Conservation (phyloP, 371 early-diverging fungal species). For the Mortierella sp. region DNA sequence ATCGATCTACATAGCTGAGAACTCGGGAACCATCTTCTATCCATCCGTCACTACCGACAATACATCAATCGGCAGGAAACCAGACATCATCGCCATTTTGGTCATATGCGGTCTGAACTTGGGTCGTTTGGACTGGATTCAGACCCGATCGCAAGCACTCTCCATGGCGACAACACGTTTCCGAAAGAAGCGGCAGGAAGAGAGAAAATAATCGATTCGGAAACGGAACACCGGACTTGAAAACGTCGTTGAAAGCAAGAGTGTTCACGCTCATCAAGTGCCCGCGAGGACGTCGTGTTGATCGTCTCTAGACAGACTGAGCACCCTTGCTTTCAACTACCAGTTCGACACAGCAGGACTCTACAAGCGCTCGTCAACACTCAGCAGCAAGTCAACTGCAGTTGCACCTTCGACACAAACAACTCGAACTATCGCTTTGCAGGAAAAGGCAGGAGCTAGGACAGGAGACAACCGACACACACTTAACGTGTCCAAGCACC, state of each 20-base stretch:
- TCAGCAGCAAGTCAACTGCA: background rate
- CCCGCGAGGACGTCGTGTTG: background rate
- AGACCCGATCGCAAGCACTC: background rate
- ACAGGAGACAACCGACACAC: background rate
- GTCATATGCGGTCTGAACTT: background rate
- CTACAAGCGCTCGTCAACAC: background rate
- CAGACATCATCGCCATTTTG: constrained; percentile 4
- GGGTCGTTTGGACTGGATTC: background rate
- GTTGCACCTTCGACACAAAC: background rate
- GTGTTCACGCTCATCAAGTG: background rate
- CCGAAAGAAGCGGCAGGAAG: background rate
- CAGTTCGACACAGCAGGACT: background rate
- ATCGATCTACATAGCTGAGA: background rate
- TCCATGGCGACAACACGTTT: background rate
- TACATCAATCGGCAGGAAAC: background rate
- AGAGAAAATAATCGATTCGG: background rate
- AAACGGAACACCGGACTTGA: background rate
- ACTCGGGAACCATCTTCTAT: constrained; percentile 12
- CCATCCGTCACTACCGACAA: constrained; percentile 21
- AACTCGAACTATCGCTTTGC: background rate
- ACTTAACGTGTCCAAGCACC: background rate
- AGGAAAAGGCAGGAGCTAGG: background rate
- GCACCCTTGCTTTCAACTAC: background rate
- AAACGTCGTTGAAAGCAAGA: background rate
- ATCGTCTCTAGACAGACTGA: background rate